Conservation (phyloP, 208 protist genomes). For the Borovskyia barvae region DNA sequence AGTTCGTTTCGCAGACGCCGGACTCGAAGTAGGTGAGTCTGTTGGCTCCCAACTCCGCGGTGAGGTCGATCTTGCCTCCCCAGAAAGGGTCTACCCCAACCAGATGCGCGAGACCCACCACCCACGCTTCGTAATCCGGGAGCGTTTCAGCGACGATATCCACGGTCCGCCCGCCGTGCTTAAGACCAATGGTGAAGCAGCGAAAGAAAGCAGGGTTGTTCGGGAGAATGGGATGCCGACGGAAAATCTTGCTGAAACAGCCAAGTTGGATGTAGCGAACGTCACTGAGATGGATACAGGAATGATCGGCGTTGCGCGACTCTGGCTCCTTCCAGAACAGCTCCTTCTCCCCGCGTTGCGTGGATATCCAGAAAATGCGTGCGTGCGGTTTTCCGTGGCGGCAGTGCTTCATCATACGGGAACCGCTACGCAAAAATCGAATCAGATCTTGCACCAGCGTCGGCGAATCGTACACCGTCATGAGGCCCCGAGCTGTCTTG, state of each 20-base stretch:
- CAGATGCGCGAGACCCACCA: constrained; percentile 83
- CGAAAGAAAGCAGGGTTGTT: constrained; percentile 79
- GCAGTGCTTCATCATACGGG: constrained; percentile 91
- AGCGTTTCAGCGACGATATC: constrained; percentile 87
- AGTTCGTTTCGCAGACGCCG: constrained; percentile 81
- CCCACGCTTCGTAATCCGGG: constrained; percentile 93
- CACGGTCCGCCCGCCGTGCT: constrained; percentile 80
- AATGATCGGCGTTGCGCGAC: constrained; percentile 34
- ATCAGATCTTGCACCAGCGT: constrained; percentile 83
- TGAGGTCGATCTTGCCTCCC: constrained; percentile 88
- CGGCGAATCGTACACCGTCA: constrained; percentile 87
- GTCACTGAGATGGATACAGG: constrained; percentile 62
- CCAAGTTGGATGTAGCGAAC: constrained; percentile 89
- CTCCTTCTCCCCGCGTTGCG: constrained; percentile 37
- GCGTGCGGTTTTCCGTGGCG: constrained; percentile 85
- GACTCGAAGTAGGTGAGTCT: constrained; percentile 81
- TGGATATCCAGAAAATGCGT: constrained; percentile 86
- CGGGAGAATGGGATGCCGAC: constrained; percentile 59
- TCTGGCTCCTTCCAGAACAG: constrained; percentile 81
- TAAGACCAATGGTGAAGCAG: constrained; percentile 86
- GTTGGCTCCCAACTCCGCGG: constrained; percentile 57
- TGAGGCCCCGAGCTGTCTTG: constrained; percentile 64
- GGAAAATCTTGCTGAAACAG: constrained; percentile 91
- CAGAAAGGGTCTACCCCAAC: constrained; percentile 85
- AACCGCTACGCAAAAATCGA: constrained; percentile 77